A percentile compares a stretch with the other conserved stretches of the same genome.
These are phyloP conservation scores for Triticum timopheevii DNA, from an alignment of 176 grass and related monocot genomes.

Conservation along the genomic window DNA sequence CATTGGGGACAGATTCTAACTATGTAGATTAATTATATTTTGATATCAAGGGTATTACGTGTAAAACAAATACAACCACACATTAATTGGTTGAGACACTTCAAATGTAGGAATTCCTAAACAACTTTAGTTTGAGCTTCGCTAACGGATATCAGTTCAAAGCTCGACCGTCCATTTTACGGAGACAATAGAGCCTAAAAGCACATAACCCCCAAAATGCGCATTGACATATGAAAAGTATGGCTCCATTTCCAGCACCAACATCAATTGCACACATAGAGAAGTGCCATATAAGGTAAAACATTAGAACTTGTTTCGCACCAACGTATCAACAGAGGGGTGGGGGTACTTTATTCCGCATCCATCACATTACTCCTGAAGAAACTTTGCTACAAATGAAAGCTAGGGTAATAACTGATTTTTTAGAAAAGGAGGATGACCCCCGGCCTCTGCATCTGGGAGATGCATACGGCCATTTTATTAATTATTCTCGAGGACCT, in stretches of 20 bases:
- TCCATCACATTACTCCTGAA: neutral
- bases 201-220: neutral
- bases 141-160: neutral
- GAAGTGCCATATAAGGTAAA: conserved; percentile 6
- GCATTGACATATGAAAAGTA: neutral
- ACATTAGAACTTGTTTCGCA: conserved; percentile 1
- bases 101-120: neutral
- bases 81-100: neutral
- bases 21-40: neutral
- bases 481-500: too few species aligned
- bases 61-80: neutral
- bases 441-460: too few species aligned
- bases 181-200: neutral
- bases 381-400: neutral
- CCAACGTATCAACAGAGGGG: neutral
- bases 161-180: neutral
- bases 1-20: neutral
- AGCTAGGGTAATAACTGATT: neutral
- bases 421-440: too few species aligned
- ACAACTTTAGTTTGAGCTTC: conserved; percentile 15
- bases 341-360: neutral
- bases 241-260: neutral
- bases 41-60: neutral
- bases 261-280: conserved; percentile 2
- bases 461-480: too few species aligned